Percentiles rank a stretch among this genome's conserved stretches.
Conservation (phyloP, 371 early-diverging fungal genomes). For the Entomophthora muscae region DNA sequence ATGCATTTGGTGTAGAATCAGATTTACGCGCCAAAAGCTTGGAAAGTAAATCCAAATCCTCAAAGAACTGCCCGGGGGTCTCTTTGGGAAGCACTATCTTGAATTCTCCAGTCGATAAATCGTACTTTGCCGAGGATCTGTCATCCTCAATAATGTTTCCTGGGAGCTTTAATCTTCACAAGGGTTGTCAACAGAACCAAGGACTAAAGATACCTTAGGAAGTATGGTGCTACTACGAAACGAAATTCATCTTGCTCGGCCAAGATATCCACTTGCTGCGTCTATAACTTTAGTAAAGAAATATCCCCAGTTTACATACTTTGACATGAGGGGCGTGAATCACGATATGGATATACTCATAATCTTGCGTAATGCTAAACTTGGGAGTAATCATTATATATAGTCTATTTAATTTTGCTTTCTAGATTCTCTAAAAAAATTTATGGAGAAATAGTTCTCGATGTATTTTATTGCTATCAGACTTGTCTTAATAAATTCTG, state of each 20-base stretch:
- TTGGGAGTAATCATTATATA: constrained; percentile 78
- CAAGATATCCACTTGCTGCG: constrained; percentile 64
- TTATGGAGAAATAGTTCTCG: too few relatives aligned
- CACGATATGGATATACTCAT: constrained; percentile 41
- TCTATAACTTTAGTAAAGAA: constrained; percentile 21
- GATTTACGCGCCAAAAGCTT: constrained; percentile 51
- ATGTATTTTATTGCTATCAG: too few relatives aligned
- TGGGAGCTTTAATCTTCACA: constrained; percentile 59
- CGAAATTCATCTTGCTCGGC: constrained; percentile 57
- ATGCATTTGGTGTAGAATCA: constrained; percentile 13
- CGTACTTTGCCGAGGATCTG: constrained; percentile 54
- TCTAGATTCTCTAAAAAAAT: neutral
- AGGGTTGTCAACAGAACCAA: neutral
- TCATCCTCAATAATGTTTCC: constrained; percentile 74
- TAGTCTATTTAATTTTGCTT: neutral
- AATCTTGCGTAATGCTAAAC: constrained; percentile 66
- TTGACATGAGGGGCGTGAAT: constrained; percentile 73
- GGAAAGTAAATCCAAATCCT: constrained; percentile 72
- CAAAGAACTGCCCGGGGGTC: constrained; percentile 56
- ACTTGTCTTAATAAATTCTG: too few relatives aligned
- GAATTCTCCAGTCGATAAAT: constrained; percentile 60
- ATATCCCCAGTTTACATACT: too few relatives aligned
- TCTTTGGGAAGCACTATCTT: constrained; percentile 58
- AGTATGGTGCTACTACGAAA: constrained; percentile 64
- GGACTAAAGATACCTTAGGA: constrained; percentile 37